Evolutionary conservation across 2,329 filamentous ascomycete genomes (phyloP), one percentile per base, ranked within the genome.

Genomic region (Pestalotiopsis sp.): DNA sequence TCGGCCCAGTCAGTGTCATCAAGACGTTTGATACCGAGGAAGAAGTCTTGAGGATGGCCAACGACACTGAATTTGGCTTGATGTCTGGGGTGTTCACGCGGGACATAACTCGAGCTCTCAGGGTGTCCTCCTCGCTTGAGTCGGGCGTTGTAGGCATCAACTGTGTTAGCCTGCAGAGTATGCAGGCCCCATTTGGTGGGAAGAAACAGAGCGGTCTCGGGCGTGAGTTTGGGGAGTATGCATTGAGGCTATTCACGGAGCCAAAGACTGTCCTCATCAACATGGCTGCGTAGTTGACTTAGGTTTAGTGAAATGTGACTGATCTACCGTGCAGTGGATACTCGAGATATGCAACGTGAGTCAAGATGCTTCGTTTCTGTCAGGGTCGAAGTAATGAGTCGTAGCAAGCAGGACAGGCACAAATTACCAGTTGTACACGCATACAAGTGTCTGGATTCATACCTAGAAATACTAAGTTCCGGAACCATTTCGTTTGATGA

Each of bases 141-240:
- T 86, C 88, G 11, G 91, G 91, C 38, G 92, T 91, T 86, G 90
- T 93, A 3, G 91, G 90, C 82, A 87, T 93, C 75, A 93, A 93
- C 71, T 80, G 79, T 61, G 75, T 82, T 61, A 80, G 77, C 67
- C 70, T 80, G 23, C 74, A 77, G 67, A 81, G 82, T 67, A 72
- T 82, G 58, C 76, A 69, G 3, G 77, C 79, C 2, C 85, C 85
- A 0, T 87, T 87, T 71, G 85, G 85, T 36, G 85, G 86, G 7
- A 80, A 72, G 64, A 87, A 87, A 79, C 79, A 84, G 75, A 83
- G 80, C 68, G 86, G 86, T 0, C 69, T 83, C n/a, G 85, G 86
- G 2, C 76, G 84, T 3, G 86, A 87, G 75, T 81, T 82, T 65
- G 84, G 81, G 23, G 81, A 85, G 38, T 76, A 86, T 71, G 83